phyloP scores from a whole-genome alignment of 148 eudicot species.

The Cornus kousa region DNA sequence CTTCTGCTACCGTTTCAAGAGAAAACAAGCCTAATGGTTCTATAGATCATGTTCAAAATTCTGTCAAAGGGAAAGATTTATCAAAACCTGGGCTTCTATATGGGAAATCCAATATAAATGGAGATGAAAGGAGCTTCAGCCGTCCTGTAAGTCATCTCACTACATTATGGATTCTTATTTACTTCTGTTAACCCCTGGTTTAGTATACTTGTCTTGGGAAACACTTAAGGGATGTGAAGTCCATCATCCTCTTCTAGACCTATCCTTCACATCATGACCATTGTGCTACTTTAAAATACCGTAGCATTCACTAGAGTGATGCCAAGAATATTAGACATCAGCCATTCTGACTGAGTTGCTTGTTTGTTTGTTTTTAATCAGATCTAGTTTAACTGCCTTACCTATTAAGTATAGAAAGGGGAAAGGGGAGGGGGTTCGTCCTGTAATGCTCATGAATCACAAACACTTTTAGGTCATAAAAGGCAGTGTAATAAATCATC shows the following conservation, averaged over 20 bases:
- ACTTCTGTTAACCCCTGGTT: neutral
- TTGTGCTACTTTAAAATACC: neutral
- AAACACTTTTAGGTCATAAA: too few relatives aligned
- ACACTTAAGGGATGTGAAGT: neutral
- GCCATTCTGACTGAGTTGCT: neutral
- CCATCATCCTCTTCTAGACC: neutral
- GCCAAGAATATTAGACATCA: neutral
- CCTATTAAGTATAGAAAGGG: too few relatives aligned
- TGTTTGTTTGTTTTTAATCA: neutral
- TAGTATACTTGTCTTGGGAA: constrained; percentile 1
- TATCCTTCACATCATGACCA: neutral
- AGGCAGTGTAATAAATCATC: too few relatives aligned
- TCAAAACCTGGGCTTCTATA: constrained; percentile 40
- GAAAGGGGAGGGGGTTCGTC: too few relatives aligned
- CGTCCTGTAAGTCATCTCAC: constrained; percentile 55
- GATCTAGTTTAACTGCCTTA: neutral
- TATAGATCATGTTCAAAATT: constrained; percentile 43
- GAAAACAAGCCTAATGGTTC: constrained; percentile 55
- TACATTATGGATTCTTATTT: constrained; percentile 5
- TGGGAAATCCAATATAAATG: constrained; percentile 40
- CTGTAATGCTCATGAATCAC: too few relatives aligned
- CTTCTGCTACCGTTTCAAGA: constrained; percentile 46
- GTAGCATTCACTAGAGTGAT: neutral
- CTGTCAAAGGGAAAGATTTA: constrained; percentile 52
- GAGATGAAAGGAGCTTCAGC: constrained; percentile 45